A percentile compares a stretch with the other conserved stretches of the same genome.
These are phyloP conservation scores for Penstemon davidsonii DNA, from an alignment of 257 asterid genomes.

Conservation along the genomic window DNA sequence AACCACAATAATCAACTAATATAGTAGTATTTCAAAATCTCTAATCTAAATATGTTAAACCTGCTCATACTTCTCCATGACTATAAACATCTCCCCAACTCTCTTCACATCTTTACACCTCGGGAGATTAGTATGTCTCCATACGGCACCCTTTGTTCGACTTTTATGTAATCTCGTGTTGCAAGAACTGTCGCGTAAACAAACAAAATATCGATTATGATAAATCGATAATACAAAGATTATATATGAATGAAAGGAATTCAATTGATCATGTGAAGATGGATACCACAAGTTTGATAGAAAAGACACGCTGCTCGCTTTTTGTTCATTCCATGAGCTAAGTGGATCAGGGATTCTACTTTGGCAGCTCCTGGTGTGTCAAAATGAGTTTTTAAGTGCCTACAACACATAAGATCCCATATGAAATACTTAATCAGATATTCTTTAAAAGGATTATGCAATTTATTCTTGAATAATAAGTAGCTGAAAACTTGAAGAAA, in stretches of 20 bases:
- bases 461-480: background rate
- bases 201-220: conserved; percentile 9
- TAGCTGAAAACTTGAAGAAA: conserved; percentile 8
- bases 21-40: no score
- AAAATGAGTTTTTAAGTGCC: conserved; percentile 90
- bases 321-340: conserved; percentile 71
- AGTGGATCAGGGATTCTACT: conserved; percentile 64
- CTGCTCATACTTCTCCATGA: conserved; percentile 3
- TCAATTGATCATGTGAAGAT: conserved; percentile 7
- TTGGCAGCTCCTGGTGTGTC: conserved; percentile 70
- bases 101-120: conserved; percentile 71
- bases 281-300: conserved; percentile 78
- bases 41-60: conserved; percentile 8
- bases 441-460: background rate
- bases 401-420: conserved; percentile 31
- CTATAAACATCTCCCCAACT: background rate
- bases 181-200: conserved; percentile 68
- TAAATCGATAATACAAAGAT: background rate
- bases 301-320: conserved; percentile 81
- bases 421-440: conserved; percentile 2
- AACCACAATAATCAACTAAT: no score
- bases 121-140: conserved; percentile 79
- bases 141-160: conserved; percentile 63
- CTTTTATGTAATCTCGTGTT: conserved; percentile 54
- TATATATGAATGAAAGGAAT: conserved; percentile 3